Conservation (phyloP, 179 eudicot genomes). For the Spergularia azorica region DNA sequence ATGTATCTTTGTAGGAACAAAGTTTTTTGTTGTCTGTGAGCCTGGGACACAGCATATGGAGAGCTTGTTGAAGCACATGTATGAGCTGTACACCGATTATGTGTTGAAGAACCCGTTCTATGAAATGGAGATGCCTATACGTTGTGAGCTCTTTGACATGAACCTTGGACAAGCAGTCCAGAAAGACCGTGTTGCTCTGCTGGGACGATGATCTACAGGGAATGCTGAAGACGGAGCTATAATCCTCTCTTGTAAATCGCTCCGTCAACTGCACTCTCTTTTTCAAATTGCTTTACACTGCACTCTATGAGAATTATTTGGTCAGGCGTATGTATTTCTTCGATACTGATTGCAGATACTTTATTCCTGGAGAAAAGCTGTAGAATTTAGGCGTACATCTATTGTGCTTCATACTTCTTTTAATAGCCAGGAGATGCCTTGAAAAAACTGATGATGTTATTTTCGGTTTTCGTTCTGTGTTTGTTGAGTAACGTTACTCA, state of each 20-base stretch:
- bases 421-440: neutral
- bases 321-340: too few relatives aligned
- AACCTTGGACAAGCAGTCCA: slow-evolving; percentile 80
- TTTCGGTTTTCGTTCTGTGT: neutral
- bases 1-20: slow-evolving; percentile 56
- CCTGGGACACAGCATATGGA: slow-evolving; percentile 88
- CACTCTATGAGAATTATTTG: neutral
- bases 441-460: neutral
- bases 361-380: too few relatives aligned
- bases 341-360: too few relatives aligned
- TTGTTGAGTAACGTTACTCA: neutral
- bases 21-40: slow-evolving; percentile 84
- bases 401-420: too few relatives aligned
- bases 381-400: too few relatives aligned
- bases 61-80: slow-evolving; percentile 66
- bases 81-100: slow-evolving; percentile 82
- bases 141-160: slow-evolving; percentile 90
- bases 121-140: slow-evolving; percentile 97
- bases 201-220: slow-evolving; percentile 53
- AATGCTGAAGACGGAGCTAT: neutral
- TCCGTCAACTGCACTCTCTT: neutral
- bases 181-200: slow-evolving; percentile 71
- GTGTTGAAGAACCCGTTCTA: slow-evolving; percentile 93
- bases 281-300: neutral
- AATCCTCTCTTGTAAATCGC: neutral